Evolutionary conservation across 169 alveolate genomes (phyloP).

Genomic region (Cryptosporidium felis): DNA sequence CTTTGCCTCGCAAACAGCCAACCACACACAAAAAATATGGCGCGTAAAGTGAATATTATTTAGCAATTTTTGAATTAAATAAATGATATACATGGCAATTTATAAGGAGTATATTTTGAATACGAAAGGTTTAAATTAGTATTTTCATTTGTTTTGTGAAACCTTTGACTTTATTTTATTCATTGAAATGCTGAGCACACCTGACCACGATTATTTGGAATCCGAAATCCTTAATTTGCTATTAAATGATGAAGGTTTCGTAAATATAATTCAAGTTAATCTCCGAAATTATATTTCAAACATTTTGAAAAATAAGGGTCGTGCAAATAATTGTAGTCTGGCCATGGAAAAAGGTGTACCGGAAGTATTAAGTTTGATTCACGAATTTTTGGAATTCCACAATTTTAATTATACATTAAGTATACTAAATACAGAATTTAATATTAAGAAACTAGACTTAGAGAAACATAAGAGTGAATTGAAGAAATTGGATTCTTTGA

Average conservation of each 20-base stretch:
- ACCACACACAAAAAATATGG: conserved; percentile 50
- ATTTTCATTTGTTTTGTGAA: too few species aligned
- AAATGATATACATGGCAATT: too few species aligned
- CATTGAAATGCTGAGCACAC: too few species aligned
- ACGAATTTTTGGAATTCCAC: conserved; percentile 8
- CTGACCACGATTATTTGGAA: too few species aligned
- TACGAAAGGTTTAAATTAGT: too few species aligned
- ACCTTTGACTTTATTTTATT: too few species aligned
- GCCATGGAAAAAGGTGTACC: not conserved
- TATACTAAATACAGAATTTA: conserved; percentile 6
- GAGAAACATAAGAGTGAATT: not conserved
- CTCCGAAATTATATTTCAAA: not conserved
- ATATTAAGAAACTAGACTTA: not conserved
- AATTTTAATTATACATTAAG: not conserved
- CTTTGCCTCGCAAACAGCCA: conserved; percentile 34
- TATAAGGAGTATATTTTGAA: too few species aligned
- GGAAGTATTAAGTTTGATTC: not conserved
- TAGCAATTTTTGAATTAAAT: too few species aligned
- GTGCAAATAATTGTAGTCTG: not conserved
- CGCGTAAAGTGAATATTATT: too few species aligned
- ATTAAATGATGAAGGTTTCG: not conserved
- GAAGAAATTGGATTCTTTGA: not conserved
- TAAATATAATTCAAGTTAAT: not conserved
- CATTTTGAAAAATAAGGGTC: not conserved
- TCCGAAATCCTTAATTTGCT: not conserved